Evolutionary conservation across 805 yeast species (phyloP), one percentile per base, ranked within the genome.

Genomic region (Pichia kluyveri): DNA sequence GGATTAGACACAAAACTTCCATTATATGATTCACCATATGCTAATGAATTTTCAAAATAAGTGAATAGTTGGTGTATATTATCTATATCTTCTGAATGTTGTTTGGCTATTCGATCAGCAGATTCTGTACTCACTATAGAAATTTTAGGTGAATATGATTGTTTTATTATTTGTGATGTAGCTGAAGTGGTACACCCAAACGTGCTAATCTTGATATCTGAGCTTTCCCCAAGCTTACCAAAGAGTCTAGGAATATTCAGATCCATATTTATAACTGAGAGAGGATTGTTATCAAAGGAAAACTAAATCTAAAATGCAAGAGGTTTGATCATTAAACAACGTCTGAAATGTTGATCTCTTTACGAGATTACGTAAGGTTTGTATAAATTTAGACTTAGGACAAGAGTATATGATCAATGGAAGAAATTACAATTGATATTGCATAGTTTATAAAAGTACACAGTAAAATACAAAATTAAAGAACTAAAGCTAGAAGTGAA

Each of bases 131-230:
- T 51, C 7, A 56, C 46, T 10, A 66, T 67, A 4, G 68, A 56
- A 15, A 66, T 51, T 47, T 59, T 65, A 27, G 70, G 70, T 18
- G 65, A 59, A 51, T 53, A 64, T 38, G 55, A 56, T 12, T 56
- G 62, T 3, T 60, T 44, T 3, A 67, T 52, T 40, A 62, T 27
- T 44, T 63, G 68, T 40, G 60, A 62, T 15, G 57, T 49, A 8
- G 57, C 44, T 18, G 57, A 47, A 2, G 68, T 53, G 4, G 67
- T 55, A 2, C 61, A 56, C 4, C 69, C 67, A 42, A 58, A 49
- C 17, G 61, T 39, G 39, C 59, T 62, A n/a, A 1, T 9, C 15
- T n/a, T 9, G 2, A 37, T 8, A 18, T 8, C 1, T 37, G 8
- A 10, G 14, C n/a, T 37, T 17, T n/a, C 11, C 26, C 43, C 18